A percentile compares a stretch with the other conserved stretches of the same genome.
These are phyloP conservation scores for Tylopilus balloui DNA, from an alignment of 768 basidiomycete genomes.

Conservation along the genomic window DNA sequence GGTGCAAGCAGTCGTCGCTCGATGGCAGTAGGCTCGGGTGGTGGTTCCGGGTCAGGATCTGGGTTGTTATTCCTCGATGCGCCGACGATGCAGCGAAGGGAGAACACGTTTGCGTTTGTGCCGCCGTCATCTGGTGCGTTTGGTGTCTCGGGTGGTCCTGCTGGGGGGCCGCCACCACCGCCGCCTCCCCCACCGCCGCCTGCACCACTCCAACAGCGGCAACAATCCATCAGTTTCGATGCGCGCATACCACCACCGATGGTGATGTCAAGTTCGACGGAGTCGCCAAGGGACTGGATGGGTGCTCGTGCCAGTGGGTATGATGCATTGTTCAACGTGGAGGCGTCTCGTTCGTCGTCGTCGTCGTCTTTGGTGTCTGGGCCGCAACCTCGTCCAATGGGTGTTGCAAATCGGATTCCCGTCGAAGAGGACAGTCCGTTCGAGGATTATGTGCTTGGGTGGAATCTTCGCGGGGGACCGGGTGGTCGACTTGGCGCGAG, in stretches of 20 bases:
- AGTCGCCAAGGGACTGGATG: conserved; percentile 16
- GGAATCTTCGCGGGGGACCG: conserved; percentile 1
- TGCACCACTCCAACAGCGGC: neutral
- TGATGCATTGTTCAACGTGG: conserved; percentile 6
- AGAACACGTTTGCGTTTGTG: conserved; percentile 6
- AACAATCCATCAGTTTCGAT: conserved; percentile 7
- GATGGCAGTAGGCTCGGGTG: neutral
- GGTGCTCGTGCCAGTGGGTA: conserved; percentile 1
- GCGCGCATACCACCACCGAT: neutral
- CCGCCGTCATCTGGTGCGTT: conserved; percentile 11
- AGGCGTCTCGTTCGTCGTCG: conserved; percentile 20
- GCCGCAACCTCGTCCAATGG: conserved; percentile 8
- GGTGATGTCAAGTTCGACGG: conserved; percentile 9
- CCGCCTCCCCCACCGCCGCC: neutral
- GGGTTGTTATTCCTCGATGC: conserved; percentile 10
- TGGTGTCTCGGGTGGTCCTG: neutral
- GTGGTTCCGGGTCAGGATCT: neutral
- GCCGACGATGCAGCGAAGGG: conserved; percentile 10
- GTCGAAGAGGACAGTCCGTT: conserved; percentile 17
- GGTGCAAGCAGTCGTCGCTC: conserved; percentile 3
- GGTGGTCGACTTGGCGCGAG: neutral
- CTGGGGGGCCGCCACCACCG: neutral
- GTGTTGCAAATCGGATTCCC: conserved; percentile 18
- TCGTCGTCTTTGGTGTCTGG: conserved; percentile 8
- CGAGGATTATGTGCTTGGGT: conserved; percentile 18